Conservation (phyloP, 257 asterid species). For the Solanum clarkiae region DNA sequence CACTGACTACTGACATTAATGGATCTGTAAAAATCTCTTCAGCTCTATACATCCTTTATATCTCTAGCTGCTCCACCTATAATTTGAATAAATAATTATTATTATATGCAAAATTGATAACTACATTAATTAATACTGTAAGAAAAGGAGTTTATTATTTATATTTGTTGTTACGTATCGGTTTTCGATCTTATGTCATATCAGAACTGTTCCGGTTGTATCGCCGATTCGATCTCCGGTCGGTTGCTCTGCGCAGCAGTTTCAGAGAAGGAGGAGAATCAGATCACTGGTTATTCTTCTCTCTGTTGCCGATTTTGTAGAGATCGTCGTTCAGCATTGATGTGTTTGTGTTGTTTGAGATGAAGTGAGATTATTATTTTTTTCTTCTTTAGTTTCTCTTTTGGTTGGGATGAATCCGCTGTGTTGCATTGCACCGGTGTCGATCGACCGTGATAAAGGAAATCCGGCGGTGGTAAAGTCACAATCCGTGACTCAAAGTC, state of each 20-base stretch:
- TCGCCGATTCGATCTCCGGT: slow-evolving; percentile 58
- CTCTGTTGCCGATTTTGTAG: background rate
- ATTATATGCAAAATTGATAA: background rate
- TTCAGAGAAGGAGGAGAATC: background rate
- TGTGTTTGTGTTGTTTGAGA: background rate
- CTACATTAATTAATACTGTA: background rate
- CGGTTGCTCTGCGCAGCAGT: slow-evolving; percentile 19
- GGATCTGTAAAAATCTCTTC: slow-evolving; percentile 35
- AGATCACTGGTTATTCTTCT: background rate
- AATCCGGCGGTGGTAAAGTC: slow-evolving; percentile 48
- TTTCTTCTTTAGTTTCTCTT: background rate
- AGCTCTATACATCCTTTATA: background rate
- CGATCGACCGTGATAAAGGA: slow-evolving; percentile 73
- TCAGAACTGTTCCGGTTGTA: slow-evolving; percentile 13
- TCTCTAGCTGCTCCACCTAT: slow-evolving; percentile 14
- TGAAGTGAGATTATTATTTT: background rate
- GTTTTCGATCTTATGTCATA: slow-evolving; percentile 34
- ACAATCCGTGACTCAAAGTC: slow-evolving; percentile 28
- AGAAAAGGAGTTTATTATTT: background rate
- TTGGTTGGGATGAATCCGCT: slow-evolving; percentile 66
- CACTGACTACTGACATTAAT: slow-evolving; percentile 20
- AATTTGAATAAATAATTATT: background rate
- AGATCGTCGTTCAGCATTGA: slow-evolving; percentile 15
- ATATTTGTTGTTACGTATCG: background rate
- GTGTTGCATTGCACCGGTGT: slow-evolving; percentile 99